Conservation (phyloP, 202 grass and related monocot species). For the Bolboschoenoplectus hybrid region DNA sequence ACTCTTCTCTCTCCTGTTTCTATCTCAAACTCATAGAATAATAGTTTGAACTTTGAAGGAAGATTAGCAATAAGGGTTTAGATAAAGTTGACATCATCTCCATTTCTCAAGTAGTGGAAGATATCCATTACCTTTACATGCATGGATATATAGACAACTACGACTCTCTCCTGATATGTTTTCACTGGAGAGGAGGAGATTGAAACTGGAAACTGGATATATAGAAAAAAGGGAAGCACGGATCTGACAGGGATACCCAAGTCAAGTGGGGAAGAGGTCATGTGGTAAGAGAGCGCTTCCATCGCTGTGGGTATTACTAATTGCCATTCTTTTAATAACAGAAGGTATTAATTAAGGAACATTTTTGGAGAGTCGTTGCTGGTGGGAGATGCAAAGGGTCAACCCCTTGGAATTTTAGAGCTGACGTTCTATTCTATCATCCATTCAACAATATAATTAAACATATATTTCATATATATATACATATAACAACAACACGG, state of each 20-base stretch:
- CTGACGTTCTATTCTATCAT: constrained; percentile 43
- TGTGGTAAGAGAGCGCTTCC: constrained; percentile 78
- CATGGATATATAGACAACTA: not conserved
- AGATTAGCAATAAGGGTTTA: constrained; percentile 34
- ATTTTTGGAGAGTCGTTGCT: constrained; percentile 20
- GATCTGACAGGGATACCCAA: constrained; percentile 68
- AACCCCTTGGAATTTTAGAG: constrained; percentile 67
- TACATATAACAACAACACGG: not conserved
- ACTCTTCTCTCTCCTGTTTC: constrained; percentile 36
- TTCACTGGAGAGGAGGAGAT: constrained; percentile 5
- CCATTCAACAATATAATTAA: not conserved
- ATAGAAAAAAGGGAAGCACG: constrained; percentile 26
- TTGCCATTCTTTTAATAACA: constrained; percentile 30
- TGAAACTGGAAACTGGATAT: constrained; percentile 13
- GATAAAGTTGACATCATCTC: constrained; percentile 25
- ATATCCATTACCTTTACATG: not conserved
- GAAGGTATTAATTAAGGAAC: constrained; percentile 17
- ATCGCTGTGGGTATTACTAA: constrained; percentile 55
- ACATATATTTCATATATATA: not conserved
- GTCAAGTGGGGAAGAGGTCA: constrained; percentile 76
- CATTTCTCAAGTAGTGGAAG: not conserved
- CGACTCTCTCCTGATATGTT: not conserved
- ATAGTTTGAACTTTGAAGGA: constrained; percentile 33
- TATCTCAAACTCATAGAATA: constrained; percentile 39
- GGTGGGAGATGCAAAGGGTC: constrained; percentile 54